Base-by-base conservation (phyloP, 2,329 filamentous ascomycete genomes). In the Aspergillus arachidicola region DNA sequence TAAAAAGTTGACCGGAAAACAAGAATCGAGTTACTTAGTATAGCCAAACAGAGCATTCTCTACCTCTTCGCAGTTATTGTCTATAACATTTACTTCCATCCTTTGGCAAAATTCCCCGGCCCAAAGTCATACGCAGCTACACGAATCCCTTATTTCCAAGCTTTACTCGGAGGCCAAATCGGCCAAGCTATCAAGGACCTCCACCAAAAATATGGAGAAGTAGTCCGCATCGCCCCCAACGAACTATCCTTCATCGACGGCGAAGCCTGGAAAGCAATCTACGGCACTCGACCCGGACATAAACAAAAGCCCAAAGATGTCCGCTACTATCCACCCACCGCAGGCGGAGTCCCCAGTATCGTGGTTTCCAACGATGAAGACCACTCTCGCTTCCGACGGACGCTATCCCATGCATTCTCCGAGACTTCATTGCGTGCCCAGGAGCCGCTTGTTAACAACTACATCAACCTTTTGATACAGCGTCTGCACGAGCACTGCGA, bases 361-460 rank as follows among this genome's bases (percentile, higher is more conserved):
- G 57, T 68, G 36, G 59, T 51, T 16, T 41, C 68, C 21, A 63
- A 68, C 16, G 57, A 59, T 21, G 34, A n/a, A n/a, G 64, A 74
- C 14, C 74, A 76, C 50, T 50, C 59, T 12, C 71, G 71, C 3
- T 61, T 65, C 43, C 73, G 78, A 26, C 65, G 68, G 0, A 58
- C 72, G 2, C 61, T 82, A 10, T 59, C 71, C 5, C 75, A 76
- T 60, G 79, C 76, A 0, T 82, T 82, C 61, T 80, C 78, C 0
- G 75, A 54, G 76, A 77, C 1, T 61, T 83, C 12, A 5, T 16
- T 36, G 34, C 66, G 68, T 14, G 72, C 75, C 14, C 80, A 79
- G 60, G 79, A 78, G 59, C 66, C 68, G 0, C 54, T 78, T 2
- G 66, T 81, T 6, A 67, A 69, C 21, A 23, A 21, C 2, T 77